Evolutionary conservation across 1,284 basidiomycete genomes (phyloP).

Genomic region (Pyrrhoderma noxium): DNA sequence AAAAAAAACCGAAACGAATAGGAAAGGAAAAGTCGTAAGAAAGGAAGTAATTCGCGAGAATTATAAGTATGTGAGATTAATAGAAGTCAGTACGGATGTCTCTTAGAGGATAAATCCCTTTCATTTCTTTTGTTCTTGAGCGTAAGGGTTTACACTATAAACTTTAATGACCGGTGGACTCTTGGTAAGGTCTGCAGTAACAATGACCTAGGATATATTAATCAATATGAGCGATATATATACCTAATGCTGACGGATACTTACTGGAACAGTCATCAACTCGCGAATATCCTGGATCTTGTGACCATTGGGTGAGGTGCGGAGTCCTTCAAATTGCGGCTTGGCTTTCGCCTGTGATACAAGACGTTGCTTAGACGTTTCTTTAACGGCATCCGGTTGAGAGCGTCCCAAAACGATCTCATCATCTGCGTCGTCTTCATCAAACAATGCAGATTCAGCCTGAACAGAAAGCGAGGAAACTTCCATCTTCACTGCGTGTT

Average conservation of each 20-base stretch:
- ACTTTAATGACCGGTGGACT: constrained; percentile 92
- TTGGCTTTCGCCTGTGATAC: constrained; percentile 66
- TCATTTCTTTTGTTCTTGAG: constrained; percentile 27
- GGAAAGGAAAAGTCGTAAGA: background rate
- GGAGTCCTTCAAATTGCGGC: constrained; percentile 77
- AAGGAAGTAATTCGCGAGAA: background rate
- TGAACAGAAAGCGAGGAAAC: constrained; percentile 71
- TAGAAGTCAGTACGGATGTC: too few relatives aligned
- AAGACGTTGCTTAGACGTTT: constrained; percentile 68
- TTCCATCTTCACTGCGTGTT: constrained; percentile 82
- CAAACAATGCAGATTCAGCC: constrained; percentile 83
- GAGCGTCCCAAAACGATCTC: constrained; percentile 73
- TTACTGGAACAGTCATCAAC: constrained; percentile 82
- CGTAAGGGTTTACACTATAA: constrained; percentile 82
- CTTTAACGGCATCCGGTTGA: constrained; percentile 34
- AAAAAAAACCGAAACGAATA: background rate
- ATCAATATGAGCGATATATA: constrained; percentile 16
- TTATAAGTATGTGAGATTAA: constrained; percentile 6
- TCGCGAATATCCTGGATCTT: constrained; percentile 91
- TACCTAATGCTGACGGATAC: constrained; percentile 29
- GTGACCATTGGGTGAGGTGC: constrained; percentile 66
- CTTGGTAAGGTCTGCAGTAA: constrained; percentile 90
- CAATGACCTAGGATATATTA: constrained; percentile 58
- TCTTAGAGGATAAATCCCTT: background rate
- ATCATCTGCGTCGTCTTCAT: constrained; percentile 74